Percentiles rank a stretch among this genome's conserved stretches.
Conservation (phyloP, 2,329 filamentous ascomycete species). For the Phyllosticta paracitricarpa region DNA sequence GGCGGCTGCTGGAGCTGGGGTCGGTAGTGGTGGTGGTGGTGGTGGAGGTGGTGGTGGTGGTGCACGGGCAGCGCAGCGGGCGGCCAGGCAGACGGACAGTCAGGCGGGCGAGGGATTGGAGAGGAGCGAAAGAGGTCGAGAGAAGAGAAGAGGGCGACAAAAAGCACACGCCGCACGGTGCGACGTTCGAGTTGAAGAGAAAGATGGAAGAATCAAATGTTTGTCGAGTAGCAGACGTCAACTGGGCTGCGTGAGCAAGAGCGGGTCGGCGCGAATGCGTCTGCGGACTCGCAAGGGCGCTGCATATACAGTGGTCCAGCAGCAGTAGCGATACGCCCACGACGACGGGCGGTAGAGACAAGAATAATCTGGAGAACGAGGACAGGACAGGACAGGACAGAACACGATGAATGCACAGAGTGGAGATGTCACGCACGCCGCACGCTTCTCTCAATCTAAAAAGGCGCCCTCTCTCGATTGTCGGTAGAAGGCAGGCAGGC, state of each 20-base stretch:
- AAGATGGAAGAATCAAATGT: neutral
- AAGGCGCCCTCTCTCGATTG: neutral
- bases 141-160: neutral
- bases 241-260: neutral
- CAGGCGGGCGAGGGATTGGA: neutral
- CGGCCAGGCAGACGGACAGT: constrained; percentile 6
- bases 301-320: constrained; percentile 2
- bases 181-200: neutral
- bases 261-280: constrained; percentile 9
- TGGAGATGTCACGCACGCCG: constrained; percentile 10
- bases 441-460: constrained; percentile 9
- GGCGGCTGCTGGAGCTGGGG: too few relatives aligned
- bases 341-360: too few relatives aligned
- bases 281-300: constrained; percentile 1
- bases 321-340: neutral
- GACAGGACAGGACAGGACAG: neutral
- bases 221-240: neutral
- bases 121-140: neutral
- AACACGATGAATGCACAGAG: neutral
- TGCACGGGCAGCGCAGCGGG: constrained; percentile 4
- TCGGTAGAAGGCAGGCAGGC: neutral
- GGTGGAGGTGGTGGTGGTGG: neutral
- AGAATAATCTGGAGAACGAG: too few relatives aligned
- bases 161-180: constrained; percentile 10
- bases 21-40: neutral